Evolutionary conservation across 1,139 yeast species (phyloP).

Genomic region (Pichia sp.): DNA sequence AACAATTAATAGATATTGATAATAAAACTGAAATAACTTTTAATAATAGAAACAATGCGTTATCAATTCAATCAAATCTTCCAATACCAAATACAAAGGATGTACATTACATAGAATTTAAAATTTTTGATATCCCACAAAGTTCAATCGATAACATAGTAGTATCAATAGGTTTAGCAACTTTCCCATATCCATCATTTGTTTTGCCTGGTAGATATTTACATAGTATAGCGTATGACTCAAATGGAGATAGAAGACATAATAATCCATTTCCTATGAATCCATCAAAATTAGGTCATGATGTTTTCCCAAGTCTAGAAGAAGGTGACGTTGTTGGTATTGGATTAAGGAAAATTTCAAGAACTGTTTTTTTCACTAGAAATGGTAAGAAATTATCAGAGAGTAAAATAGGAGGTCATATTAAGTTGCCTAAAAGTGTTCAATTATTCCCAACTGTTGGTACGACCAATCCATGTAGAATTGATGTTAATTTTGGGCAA

Average conservation of each 20-base stretch:
- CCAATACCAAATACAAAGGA: conserved; percentile 80
- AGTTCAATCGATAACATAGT: conserved; percentile 29
- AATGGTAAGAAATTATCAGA: conserved; percentile 67
- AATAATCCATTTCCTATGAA: conserved; percentile 40
- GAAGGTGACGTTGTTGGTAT: conserved; percentile 65
- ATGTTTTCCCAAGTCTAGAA: conserved; percentile 37
- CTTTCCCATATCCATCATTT: conserved; percentile 54
- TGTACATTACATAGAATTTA: conserved; percentile 86
- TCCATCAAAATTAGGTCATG: conserved; percentile 2
- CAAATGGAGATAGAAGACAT: conserved; percentile 45
- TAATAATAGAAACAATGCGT: conserved; percentile 57
- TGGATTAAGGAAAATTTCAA: conserved; percentile 55
- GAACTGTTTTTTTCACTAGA: conserved; percentile 61
- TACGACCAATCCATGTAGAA: conserved; percentile 44
- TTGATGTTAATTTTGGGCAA: conserved; percentile 54
- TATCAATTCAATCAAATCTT: conserved; percentile 75
- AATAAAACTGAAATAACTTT: conserved; percentile 77
- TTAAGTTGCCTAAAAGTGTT: conserved; percentile 35
- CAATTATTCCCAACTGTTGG: conserved; percentile 44
- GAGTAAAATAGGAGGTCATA: conserved; percentile 63
- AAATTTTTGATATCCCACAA: conserved; percentile 55
- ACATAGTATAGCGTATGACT: conserved; percentile 44
- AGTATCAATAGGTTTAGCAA: conserved; percentile 39
- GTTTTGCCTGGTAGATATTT: conserved; percentile 52
- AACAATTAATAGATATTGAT: conserved; percentile 42